Evolutionary conservation across 768 basidiomycete genomes (phyloP), one percentile per base, ranked within the genome.

Genomic region (Lactarius psammicola): DNA sequence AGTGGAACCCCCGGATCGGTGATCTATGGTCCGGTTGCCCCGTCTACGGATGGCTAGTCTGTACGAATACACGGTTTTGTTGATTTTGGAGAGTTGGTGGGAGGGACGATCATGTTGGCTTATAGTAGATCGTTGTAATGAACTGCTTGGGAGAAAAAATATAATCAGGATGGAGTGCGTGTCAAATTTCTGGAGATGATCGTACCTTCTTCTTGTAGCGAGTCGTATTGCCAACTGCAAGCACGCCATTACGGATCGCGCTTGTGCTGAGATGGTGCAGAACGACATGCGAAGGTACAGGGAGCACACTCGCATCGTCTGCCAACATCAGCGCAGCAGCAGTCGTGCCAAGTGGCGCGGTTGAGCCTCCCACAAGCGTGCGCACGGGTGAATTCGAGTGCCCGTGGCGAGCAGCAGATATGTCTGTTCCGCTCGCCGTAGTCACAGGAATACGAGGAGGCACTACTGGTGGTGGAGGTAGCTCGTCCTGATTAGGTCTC

Each of bases 221-320:
- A 59, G 89, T 94, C 64, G 95, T 98, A 66, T 87, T 93, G 31
- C 88, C 95, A 6, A 98, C 94, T 44, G 94, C 95, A 57, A 98
- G 76, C 55, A 96, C 93, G 8, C 94, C 95, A 75, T 95, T 95
- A 76, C 87, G 83, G 67, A 98, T 98, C 59, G 95, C 95, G 72
- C 94, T 96, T 67, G 95, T 97, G 68, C 92, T 92, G 71, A 98
- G 77, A 76, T 98, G 95, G 71, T 97, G 94, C 69, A 98, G 79
- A 28, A 98, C 94, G 42, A 94, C 93, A 78, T 98, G 95, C 42
- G 87, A 90, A 26, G 95, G 95, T 26, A 97, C 93, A 18, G 96
- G 90, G 68, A 98, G 76, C 63, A 98, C 94, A 56, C 88, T 89
- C 59, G 86, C 90, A 73, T 98, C 95, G 76, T 98, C 95, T 20